Evolutionary conservation across 495 filamentous ascomycete genomes (phyloP), one percentile per base, ranked within the genome.

Genomic region (Neurospora pannonica): DNA sequence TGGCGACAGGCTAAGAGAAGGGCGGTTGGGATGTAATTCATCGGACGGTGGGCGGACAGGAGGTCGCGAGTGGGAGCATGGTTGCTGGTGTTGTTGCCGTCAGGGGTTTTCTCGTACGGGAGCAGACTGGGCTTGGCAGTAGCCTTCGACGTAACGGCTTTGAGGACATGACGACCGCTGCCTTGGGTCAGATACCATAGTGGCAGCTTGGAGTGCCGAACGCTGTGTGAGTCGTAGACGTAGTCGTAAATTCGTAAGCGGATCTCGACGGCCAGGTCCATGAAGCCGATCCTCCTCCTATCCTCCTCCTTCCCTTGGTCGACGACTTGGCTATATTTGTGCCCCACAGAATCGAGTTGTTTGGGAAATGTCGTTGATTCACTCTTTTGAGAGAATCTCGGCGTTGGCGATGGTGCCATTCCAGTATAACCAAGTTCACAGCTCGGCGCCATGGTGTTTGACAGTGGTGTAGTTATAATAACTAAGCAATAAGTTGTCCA

Each of bases 161-260:
- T 70, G 39, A 82, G 75, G 70, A 78, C 70, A 60, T 82, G 79
- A n/a, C 75, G 72, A 17, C 76, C 74, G 54, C 75, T 71, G n/a
- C 72, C 39, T 21, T 79, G 77, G 28, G 76, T 78, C 31, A 80
- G 82, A 74, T 81, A 82, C 71, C 79, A 77, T 38, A 77, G 80
- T 8, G 72, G 71, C 28, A 84, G 75, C 46, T 88, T 85, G 5
- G 83, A 82, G 71, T 88, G 85, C 38, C 86, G 84, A n/a, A 81
- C 79, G 9, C 76, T 75, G 48, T 37, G 78, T 46, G 77, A 54
- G 71, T 78, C 73, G 73, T 81, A 78, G 4, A 81, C 42, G 76
- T 76, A 80, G 72, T 69, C 70, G 75, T 83, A 84, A 70, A 84
- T 80, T 70, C 79, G 76, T 28, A 79, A 74, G 34, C 83, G 77